Evolutionary conservation across 2,329 filamentous ascomycete species (phyloP), one percentile per base, ranked within the genome.

Genomic region (Fusarium pseudoanthophilum): DNA sequence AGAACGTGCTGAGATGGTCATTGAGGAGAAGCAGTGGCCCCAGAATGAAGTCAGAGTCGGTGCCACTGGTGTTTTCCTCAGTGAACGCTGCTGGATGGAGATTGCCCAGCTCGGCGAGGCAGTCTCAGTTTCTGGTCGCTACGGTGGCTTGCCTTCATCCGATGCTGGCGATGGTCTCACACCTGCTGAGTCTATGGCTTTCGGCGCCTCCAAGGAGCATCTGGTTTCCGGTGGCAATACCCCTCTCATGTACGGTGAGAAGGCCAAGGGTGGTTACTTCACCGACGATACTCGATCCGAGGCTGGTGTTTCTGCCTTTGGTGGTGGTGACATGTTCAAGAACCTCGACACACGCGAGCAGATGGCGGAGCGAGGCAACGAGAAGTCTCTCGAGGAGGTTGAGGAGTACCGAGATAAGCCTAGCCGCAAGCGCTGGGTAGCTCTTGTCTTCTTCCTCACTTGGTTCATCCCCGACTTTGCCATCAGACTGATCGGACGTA

Each of bases 291-390:
- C 91, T 13, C 94, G 95, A 48, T 98, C 96, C 36, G 96, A 99
- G 58, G 95, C 95, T 13, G 95, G 95, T 8, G 92, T 89, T 4
- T 98, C 95, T n/a, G 95, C 94, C 11, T 92, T 97, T 80, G 93
- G 95, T 53, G 93, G 90, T 60, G 95, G 96, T 13, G 96, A 99
- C 80, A 97, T 99, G 95, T 99, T 99, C 87, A 94, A 95, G 79
- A 97, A 98, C 78, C 87, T 98, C 13, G 95, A 98, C 76, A 98
- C 95, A 11, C 90, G 94, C 72, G 93, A 97, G 80, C 93, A 97
- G 80, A 94, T 99, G 90, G 94, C 95, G 1, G 95, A 98, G 83
- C 95, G 97, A 75, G 94, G 94, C 69, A 97, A 97, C 74, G 94
- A 97, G 75, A 94, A 95, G 82, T 91, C 93, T 21, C 89, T 98